phyloP scores from a whole-genome alignment of 768 basidiomycete species.

The Agaricus bisporus region DNA sequence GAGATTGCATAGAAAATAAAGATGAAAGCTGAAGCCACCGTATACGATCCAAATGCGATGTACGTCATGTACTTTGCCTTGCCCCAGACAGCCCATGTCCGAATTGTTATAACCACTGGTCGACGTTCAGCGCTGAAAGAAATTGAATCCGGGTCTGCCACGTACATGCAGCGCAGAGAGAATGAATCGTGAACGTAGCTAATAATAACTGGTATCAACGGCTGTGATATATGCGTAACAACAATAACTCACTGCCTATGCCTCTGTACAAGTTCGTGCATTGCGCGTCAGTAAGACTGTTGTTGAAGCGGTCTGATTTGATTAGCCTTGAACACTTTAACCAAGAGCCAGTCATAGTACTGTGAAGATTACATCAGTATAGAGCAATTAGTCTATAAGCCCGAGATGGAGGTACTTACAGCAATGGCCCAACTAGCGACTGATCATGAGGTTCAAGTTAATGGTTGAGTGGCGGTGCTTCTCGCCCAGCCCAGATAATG shows the following conservation, averaged over 20 bases:
- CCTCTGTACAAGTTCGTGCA: neutral
- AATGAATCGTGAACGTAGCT: neutral
- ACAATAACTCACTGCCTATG: neutral
- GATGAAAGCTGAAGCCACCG: neutral
- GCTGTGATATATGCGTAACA: neutral
- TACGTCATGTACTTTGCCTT: neutral
- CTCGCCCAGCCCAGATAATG: too few relatives aligned
- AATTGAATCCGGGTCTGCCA: neutral
- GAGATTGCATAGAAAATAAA: neutral
- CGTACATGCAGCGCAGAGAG: neutral
- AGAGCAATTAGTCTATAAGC: too few relatives aligned
- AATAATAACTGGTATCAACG: neutral
- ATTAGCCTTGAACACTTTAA: neutral
- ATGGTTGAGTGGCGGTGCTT: too few relatives aligned
- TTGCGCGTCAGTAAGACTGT: neutral
- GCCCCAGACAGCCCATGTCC: neutral
- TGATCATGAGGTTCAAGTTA: too few relatives aligned
- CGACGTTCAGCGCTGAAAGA: too few relatives aligned
- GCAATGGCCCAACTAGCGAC: too few relatives aligned
- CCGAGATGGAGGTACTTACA: too few relatives aligned
- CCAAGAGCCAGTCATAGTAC: neutral
- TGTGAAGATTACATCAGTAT: too few relatives aligned
- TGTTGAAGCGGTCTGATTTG: neutral
- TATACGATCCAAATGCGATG: neutral
- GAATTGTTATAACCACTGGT: neutral